Base-by-base conservation (phyloP, 1,139 yeast species). In the Scheffersomyces quercinus region DNA sequence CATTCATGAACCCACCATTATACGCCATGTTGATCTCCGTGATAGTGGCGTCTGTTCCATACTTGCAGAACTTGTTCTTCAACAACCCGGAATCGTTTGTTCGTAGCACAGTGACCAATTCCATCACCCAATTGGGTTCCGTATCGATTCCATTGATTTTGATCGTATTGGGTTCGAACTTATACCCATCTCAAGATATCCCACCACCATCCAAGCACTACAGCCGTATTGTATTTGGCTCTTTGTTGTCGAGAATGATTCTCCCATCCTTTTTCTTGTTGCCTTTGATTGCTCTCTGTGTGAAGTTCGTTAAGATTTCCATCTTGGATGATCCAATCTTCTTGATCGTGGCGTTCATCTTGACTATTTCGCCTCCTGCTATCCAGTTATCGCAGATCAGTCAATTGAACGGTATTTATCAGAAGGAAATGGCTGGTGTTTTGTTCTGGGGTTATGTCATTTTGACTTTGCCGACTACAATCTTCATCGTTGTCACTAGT, bases 1-100 rank as follows among this genome's bases (percentile, higher is more conserved):
- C 63, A 30, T 82, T 82, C 55, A 89, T 93, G 96, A 93, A 93
- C 64, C 97, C 98, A 9, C 99, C 99, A 8, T 72, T 93, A 49
- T 93, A 90, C 75, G 85, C 98, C 10, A 93, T 93, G 98, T 64
- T 88, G 24, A 65, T 85, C 1, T 84, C 97, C 8, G 82, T 93
- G 14, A 50, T 88, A 24, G 91, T 93, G 43, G 99, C 98, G 1
- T 81, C 95, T 0, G 73, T 88, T 13, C 89, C 95, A 3, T 69
- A 75, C 2, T 61, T 91, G 28, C 88, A 88, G 57, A 67, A 73
- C 39, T 75, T 79, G 44, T 79, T 91, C 50, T 91, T 85, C 64
- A 81, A 37, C 48, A n/a, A 42, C 45, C 8, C 60, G 11, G 58
- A 58, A 3, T 52, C 65, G 2, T 90, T 93, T 58, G 62, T 89